phyloP scores from a whole-genome alignment of 441 rosid genomes.

The Populus tomentosa region DNA sequence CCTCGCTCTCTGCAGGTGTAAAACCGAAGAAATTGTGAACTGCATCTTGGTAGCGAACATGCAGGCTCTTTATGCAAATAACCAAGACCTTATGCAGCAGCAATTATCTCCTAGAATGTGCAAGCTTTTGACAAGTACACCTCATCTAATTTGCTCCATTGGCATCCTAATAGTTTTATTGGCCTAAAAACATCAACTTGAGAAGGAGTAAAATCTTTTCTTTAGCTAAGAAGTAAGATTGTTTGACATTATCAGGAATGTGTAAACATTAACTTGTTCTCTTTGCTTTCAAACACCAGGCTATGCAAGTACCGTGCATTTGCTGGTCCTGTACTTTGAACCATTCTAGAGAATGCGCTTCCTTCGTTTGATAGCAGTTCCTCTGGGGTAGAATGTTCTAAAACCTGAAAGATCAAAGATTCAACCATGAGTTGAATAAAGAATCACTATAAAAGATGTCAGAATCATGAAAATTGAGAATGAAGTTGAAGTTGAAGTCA shows the following conservation, averaged over 20 bases:
- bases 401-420: conserved; percentile 43
- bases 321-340: conserved; percentile 87
- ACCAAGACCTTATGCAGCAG: neutral
- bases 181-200: neutral
- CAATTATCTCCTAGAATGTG: neutral
- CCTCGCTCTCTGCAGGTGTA: too few relatives aligned
- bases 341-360: conserved; percentile 93
- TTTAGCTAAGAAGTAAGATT: neutral
- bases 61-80: neutral
- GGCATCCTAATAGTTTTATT: neutral
- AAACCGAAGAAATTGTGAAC: too few relatives aligned
- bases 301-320: conserved; percentile 81
- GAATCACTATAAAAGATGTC: neutral
- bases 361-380: conserved; percentile 54
- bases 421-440: neutral
- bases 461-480: neutral
- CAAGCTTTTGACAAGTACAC: neutral
- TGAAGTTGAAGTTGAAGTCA: neutral
- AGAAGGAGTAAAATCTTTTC: neutral
- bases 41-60: neutral
- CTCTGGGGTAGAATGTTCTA: conserved; percentile 73
- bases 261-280: conserved; percentile 5
- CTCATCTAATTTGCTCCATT: neutral
- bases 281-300: conserved; percentile 53
- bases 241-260: neutral